These are phyloP conservation scores for Agaricus blazei DNA, from an alignment of 768 basidiomycete genomes.

Conservation along the genomic window DNA sequence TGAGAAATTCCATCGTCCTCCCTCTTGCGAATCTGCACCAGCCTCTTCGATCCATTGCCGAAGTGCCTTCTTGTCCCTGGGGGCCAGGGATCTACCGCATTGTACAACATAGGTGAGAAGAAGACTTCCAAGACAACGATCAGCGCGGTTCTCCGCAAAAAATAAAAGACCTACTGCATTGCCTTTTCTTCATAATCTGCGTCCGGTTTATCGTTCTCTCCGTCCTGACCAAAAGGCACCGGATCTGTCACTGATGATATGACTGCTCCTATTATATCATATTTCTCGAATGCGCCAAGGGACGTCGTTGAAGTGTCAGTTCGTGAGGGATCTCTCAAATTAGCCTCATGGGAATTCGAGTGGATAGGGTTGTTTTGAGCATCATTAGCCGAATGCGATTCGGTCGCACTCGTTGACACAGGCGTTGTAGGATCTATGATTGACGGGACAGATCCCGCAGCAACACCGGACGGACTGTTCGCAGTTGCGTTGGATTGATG, in stretches of 20 bases:
- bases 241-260: conserved; percentile 50
- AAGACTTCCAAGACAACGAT: conserved; percentile 26
- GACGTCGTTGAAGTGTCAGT: conserved; percentile 45
- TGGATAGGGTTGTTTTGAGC: conserved; percentile 37
- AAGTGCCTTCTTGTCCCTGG: conserved; percentile 21
- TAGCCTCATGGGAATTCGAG: conserved; percentile 67
- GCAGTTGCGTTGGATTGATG: background rate
- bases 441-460: background rate
- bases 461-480: no score
- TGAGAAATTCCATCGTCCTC: conserved; percentile 25
- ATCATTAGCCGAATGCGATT: conserved; percentile 16
- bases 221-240: conserved; percentile 61
- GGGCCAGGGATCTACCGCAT: conserved; percentile 29
- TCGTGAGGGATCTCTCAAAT: conserved; percentile 51
- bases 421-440: conserved; percentile 6
- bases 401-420: conserved; percentile 7
- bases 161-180: conserved; percentile 36
- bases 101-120: conserved; percentile 46
- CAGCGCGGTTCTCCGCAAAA: background rate
- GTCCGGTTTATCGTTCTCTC: conserved; percentile 54
- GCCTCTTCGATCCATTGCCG: conserved; percentile 23
- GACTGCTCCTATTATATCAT: conserved; percentile 44
- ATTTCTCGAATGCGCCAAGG: conserved; percentile 40
- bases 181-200: conserved; percentile 63
- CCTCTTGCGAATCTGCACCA: conserved; percentile 15